A percentile compares a stretch with the other conserved stretches of the same genome.
Conservation (phyloP, 192 early-diverging fungal species). For the Mortierella hygrophila region DNA sequence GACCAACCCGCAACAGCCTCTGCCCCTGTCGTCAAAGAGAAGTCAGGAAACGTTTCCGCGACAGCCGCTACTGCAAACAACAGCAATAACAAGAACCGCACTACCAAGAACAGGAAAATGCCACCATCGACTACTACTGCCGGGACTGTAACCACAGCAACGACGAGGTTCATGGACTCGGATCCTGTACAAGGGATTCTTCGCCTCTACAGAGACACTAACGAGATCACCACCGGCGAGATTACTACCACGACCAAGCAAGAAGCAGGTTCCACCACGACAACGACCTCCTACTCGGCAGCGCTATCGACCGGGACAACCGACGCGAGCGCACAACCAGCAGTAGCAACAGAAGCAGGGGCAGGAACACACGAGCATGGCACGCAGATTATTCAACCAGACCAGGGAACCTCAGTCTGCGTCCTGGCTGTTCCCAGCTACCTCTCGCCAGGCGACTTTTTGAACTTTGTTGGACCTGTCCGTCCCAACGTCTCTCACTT, state of each 20-base stretch:
- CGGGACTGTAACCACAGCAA: constrained; percentile 5
- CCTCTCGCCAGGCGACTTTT: constrained; percentile 91
- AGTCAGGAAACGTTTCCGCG: background rate
- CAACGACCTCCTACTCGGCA: background rate
- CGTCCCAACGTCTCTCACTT: constrained; percentile 79
- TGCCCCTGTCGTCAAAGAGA: background rate
- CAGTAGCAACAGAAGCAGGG: background rate
- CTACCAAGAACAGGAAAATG: constrained; percentile 14
- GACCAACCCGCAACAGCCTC: constrained; percentile 6
- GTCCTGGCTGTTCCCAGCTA: constrained; percentile 91
- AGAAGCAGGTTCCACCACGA: background rate
- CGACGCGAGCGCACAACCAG: background rate
- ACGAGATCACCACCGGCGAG: constrained; percentile 58
- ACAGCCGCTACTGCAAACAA: background rate
- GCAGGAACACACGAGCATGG: constrained; percentile 13
- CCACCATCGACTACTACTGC: background rate
- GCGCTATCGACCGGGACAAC: background rate
- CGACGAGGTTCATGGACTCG: constrained; percentile 19
- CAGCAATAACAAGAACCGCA: background rate
- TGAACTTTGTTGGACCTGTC: constrained; percentile 84
- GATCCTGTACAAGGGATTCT: constrained; percentile 67
- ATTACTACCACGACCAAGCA: background rate
- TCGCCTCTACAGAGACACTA: constrained; percentile 72
- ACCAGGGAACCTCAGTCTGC: constrained; percentile 66
- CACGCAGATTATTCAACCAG: constrained; percentile 45